Base-by-base conservation (phyloP, 768 basidiomycete genomes). In the Kockovaella imperatae region DNA sequence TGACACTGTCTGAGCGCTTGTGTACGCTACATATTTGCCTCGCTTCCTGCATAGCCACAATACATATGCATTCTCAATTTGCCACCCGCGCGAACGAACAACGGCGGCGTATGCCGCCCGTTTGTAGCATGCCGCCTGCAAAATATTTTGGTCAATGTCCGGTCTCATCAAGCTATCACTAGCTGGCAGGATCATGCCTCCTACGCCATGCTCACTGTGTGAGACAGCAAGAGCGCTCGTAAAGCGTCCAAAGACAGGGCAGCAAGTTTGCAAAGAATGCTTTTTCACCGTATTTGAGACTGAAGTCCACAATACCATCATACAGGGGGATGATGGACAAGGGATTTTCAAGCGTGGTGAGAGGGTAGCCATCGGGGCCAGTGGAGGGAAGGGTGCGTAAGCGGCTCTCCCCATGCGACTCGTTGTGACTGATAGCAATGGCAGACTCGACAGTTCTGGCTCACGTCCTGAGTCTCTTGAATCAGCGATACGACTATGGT, bases 361-460 rank as follows among this genome's bases (percentile, higher is more conserved):
- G 73, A 77, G 80, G 54, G 89, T 99, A 31, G 95, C 95, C 21
- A 97, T 99, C 50, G 95, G 95, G 26, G 95, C 95, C 45, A 95
- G 89, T 44, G 95, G 95, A 38, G 95, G 95, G 36, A 99, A 99
- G 79, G 93, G 93, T 87, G 36, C 44, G 76, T 59, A 6, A 8
- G 13, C 36, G 8, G 10, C 20, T 20, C 36, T 39, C 36, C 21
- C 10, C 20, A 11, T 39, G 4, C 2, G 18, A 13, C 23, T 15
- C 23, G 20, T 14, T 7, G 36, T 17, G 32, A 45, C 8, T 18
- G 4, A 31, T 21, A 29, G 34, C 13, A 21, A 38, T 31, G 8
- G 28, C 60, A 97, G 95, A 99, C 71, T 97, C 93, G 6, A 99
- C 95, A 10, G 95, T 99, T 14, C 77, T 99, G 34, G 95, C 95